phyloP scores from a whole-genome alignment of 768 basidiomycete species.

The Rhodotorula toruloides region DNA sequence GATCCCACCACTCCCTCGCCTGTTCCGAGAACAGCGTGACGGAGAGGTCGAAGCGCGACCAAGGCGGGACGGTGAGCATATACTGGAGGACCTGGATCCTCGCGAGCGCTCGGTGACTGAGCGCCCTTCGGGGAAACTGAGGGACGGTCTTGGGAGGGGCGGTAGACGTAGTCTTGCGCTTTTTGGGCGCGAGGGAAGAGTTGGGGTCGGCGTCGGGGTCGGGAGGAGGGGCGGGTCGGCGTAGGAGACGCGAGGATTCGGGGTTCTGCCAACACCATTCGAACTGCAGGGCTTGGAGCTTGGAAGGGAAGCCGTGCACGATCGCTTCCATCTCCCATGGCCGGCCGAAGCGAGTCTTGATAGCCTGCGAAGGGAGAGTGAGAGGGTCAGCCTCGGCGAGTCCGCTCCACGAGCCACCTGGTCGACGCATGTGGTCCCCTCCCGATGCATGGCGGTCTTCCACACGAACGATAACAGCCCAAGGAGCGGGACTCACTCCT shows the following conservation, averaged over 20 bases:
- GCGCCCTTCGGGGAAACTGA: conserved; percentile 26
- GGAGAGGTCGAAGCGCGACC: conserved; percentile 44
- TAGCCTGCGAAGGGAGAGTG: conserved; percentile 27
- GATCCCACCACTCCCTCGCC: conserved; percentile 41
- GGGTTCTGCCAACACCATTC: conserved; percentile 53
- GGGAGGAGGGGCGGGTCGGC: not conserved
- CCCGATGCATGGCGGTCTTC: no score
- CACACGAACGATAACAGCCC: not conserved
- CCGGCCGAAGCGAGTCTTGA: conserved; percentile 38
- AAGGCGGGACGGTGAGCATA: conserved; percentile 47
- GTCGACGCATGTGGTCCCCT: no score
- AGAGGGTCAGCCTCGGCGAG: not conserved
- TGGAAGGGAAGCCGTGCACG: conserved; percentile 51
- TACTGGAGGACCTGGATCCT: conserved; percentile 45
- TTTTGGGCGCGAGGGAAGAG: conserved; percentile 3
- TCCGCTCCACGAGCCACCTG: no score
- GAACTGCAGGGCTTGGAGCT: conserved; percentile 51
- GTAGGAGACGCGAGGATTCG: conserved; percentile 47
- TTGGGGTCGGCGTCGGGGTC: not conserved
- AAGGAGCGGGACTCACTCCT: conserved; percentile 4
- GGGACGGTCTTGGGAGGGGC: conserved; percentile 12
- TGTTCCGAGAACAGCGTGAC: conserved; percentile 46
- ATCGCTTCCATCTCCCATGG: conserved; percentile 51
- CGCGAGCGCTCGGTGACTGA: conserved; percentile 30
- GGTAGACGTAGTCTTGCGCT: not conserved